Evolutionary conservation across 352 stramenopile genomes (phyloP), one percentile per base, ranked within the genome.

Genomic region (Globisporangium cederbergense): DNA sequence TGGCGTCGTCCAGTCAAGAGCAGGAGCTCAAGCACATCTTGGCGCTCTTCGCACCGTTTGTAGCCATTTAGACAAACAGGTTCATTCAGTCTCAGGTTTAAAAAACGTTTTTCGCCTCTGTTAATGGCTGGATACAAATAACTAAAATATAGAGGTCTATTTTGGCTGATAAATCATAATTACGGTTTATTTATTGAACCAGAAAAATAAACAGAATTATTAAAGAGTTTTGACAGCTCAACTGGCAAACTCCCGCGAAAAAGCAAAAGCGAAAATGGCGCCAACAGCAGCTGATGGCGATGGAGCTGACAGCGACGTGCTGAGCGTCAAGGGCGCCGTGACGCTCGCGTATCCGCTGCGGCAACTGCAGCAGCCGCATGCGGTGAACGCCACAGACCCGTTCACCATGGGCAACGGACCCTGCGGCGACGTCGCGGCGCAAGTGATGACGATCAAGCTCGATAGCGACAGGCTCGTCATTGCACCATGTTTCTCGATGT

Each of bases 271-370:
- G 32, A 60, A 60, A 51, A 57, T 60, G 55, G 55, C 22, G 55
- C 13, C 55, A 60, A 50, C 5, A 3, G 28, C 30, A 9, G 16
- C 45, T 40, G 38, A 60, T 42, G 54, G 8, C n/a, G 13, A 22
- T 56, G 58, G n/a, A 9, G 32, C n/a, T 16, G 52, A 66, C 6
- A 32, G 36, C 20, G 67, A 65, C 34, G 43, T 68, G 8, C 61
- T 62, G 32, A 60, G 62, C 46, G 55, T 90, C 20, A 58, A 66
- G 58, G 85, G 85, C 32, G 62, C 67, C 20, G 75, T 91, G 45
- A 85, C 74, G 45, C 76, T 77, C 58, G 78, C 83, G 54, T 93
- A 86, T 63, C 81, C 82, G 28, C 66, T 93, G 66, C 78, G 78
- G 14, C 65, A 55, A 51, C 59, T 88, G 52, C 55, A 50, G 20